phyloP scores from a whole-genome alignment of 2,329 filamentous ascomycete genomes.

The Penicillium sp. region DNA sequence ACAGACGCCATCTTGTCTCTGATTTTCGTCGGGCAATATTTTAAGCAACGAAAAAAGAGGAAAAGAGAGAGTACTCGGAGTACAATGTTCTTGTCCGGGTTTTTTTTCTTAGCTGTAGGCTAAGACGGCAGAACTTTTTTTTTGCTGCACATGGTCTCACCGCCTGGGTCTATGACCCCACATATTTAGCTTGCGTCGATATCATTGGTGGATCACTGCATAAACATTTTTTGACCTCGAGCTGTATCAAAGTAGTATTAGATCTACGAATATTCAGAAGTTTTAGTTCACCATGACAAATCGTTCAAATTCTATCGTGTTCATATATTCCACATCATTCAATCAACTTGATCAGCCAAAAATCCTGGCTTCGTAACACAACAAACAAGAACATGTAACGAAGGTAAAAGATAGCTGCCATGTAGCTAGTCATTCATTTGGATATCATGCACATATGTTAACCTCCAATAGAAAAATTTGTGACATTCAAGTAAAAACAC shows the following conservation, averaged over 20 bases:
- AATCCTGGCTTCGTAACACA: background rate
- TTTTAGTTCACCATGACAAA: background rate
- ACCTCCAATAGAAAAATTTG: background rate
- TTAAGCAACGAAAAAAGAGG: background rate
- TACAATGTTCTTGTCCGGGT: background rate
- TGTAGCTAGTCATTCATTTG: background rate
- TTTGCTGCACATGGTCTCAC: background rate
- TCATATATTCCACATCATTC: background rate
- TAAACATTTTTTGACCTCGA: too few species aligned
- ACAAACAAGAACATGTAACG: background rate
- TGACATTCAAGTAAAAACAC: background rate
- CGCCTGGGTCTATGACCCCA: background rate
- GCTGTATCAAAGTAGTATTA: too few species aligned
- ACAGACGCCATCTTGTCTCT: conserved; percentile 60
- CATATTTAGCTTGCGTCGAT: background rate
- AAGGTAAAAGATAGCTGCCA: background rate
- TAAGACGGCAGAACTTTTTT: conserved; percentile 14
- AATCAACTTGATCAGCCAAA: background rate
- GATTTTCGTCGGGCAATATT: background rate
- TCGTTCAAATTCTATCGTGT: background rate
- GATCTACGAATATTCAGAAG: too few species aligned
- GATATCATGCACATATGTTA: background rate
- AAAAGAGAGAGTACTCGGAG: background rate
- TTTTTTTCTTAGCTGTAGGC: conserved; percentile 6
- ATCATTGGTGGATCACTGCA: background rate